Evolutionary conservation across 2,329 filamentous ascomycete species (phyloP), one percentile per base, ranked within the genome.

Genomic region (Anisogramma anomala): DNA sequence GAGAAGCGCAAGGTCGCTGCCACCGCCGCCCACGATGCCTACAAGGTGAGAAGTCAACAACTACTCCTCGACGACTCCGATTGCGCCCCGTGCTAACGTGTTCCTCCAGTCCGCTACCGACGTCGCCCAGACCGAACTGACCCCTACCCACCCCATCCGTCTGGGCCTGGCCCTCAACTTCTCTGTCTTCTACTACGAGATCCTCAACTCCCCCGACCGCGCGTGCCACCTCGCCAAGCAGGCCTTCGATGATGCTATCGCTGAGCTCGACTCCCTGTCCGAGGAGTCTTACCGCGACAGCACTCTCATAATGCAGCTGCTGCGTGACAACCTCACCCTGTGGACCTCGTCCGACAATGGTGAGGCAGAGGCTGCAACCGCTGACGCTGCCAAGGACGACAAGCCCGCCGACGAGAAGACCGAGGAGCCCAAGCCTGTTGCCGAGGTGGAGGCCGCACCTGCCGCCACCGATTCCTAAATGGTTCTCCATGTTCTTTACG

Each of bases 101-200:
- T 23, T 41, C 52, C 42, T 58, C 91, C 87, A 94, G 84, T 34
- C 68, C 39, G 89, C 89, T 56, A 96, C 89, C 71, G 89, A 95
- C 59, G 89, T 96, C 60, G 91, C 91, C 56, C 89, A 95, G 75
- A 94, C 85, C 53, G 89, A 96, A 69, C 82, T 96, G 56, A 89
- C 89, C 49, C 89, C 89, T 49, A 96, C 91, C 48, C 89, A 96
- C 76, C 89, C 89, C 57, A 96, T 96, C 72, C 88, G 89, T 59
- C 85, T 96, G 52, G 89, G 89, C 66, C 82, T 96, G 59, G 89
- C 89, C 54, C 80, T 96, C 56, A 96, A 95, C 82, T 95, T 96
- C 79, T 95, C 88, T 51, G 89, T 95, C 59, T 95, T 95, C 76
- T 94, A 94, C 79, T 94, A 95, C 69, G 91, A 95, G 77, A 95